Conservation (phyloP, 495 filamentous ascomycete genomes). For the Tetracladium marchalianum region DNA sequence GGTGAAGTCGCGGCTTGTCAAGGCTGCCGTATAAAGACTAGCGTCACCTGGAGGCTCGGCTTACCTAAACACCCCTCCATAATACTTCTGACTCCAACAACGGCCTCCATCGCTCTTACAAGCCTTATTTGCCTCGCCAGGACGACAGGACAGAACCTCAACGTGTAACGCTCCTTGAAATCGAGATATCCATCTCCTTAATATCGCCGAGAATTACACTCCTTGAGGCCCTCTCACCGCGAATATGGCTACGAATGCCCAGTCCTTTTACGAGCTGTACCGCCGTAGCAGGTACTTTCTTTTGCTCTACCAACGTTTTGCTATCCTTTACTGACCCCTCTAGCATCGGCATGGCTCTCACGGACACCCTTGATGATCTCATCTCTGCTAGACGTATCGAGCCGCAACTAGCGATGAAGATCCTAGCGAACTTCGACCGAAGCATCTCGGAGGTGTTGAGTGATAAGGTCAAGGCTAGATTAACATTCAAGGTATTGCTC, state of each 20-base stretch:
- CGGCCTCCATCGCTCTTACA: conserved; percentile 9
- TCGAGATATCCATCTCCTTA: neutral
- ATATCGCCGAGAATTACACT: neutral
- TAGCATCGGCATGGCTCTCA: conserved; percentile 85
- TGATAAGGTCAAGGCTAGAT: conserved; percentile 79
- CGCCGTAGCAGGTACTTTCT: conserved; percentile 78
- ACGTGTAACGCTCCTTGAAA: too few species aligned
- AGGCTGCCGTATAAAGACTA: conserved; percentile 8
- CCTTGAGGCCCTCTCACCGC: too few species aligned
- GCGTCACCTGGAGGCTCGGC: conserved; percentile 1
- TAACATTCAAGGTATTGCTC: conserved; percentile 84
- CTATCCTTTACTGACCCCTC: conserved; percentile 17
- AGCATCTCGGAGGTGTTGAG: conserved; percentile 78
- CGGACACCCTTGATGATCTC: conserved; percentile 91
- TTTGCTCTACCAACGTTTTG: conserved; percentile 15
- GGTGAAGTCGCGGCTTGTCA: conserved; percentile 1
- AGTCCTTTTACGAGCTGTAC: conserved; percentile 89
- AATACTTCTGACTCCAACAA: neutral
- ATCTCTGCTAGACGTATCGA: conserved; percentile 90
- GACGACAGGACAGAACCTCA: too few species aligned
- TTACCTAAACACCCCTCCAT: conserved; percentile 5
- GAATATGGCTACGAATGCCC: conserved; percentile 19
- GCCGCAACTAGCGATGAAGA: conserved; percentile 97
- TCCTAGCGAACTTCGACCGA: conserved; percentile 85
- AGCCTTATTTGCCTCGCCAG: too few species aligned